Evolutionary conservation across 73 alveolate species (phyloP).

Genomic region (Symbiodinium natans): DNA sequence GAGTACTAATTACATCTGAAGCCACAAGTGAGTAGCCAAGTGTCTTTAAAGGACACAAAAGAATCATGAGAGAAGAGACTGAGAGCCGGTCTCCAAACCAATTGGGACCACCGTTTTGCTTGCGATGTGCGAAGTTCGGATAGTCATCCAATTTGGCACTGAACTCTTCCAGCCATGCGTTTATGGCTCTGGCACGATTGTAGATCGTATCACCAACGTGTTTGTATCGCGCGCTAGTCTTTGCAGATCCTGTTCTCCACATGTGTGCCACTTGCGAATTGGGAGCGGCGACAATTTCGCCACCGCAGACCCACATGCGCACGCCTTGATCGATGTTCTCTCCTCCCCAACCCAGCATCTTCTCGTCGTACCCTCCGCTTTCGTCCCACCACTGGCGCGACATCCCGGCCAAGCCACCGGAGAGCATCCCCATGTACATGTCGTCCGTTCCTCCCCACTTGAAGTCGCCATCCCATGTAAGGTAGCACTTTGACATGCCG

Average conservation of each 20-base stretch:
- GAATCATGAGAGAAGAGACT: too few species aligned
- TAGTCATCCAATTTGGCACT: constrained; percentile 60
- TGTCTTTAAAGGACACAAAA: too few species aligned
- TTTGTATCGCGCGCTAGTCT: constrained; percentile 82
- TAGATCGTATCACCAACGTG: constrained; percentile 88
- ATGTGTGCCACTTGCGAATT: constrained; percentile 81
- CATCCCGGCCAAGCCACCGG: constrained; percentile 92
- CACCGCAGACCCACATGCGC: constrained; percentile 92
- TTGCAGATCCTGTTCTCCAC: constrained; percentile 65
- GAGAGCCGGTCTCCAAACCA: constrained; percentile 61
- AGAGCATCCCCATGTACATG: constrained; percentile 94
- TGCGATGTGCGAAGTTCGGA: constrained; percentile 61
- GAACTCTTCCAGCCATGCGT: constrained; percentile 89
- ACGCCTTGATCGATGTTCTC: constrained; percentile 93
- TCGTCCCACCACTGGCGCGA: constrained; percentile 89
- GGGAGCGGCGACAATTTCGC: constrained; percentile 86
- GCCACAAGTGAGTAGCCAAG: background rate
- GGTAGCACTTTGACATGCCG: constrained; percentile 87
- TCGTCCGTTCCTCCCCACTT: constrained; percentile 94
- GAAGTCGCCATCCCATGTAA: constrained; percentile 94
- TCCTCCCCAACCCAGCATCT: constrained; percentile 94
- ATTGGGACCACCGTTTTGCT: background rate
- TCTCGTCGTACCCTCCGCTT: constrained; percentile 81
- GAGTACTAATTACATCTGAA: background rate
- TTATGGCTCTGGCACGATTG: constrained; percentile 89